A percentile compares a stretch with the other conserved stretches of the same genome.
Evolutionary conservation across 768 basidiomycete genomes (phyloP).

Genomic region (Lactifluus pinguis): DNA sequence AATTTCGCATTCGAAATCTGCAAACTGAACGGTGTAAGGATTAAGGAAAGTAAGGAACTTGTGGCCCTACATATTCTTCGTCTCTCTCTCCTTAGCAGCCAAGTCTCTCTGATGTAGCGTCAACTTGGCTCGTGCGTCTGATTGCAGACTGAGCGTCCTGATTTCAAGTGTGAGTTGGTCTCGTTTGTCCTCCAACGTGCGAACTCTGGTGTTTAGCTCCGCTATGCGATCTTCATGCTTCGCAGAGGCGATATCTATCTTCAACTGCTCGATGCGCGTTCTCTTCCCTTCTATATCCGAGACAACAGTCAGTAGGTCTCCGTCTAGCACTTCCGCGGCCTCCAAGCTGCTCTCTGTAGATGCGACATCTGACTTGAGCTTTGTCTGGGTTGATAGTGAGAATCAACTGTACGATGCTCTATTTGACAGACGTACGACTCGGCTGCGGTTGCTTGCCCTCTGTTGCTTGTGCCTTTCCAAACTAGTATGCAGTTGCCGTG

Average conservation of each 20-base stretch:
- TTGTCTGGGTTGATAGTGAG: conserved; percentile 18
- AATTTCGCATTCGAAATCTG: conserved; percentile 52
- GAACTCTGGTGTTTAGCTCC: conserved; percentile 45
- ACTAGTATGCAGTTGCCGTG: conserved; percentile 47
- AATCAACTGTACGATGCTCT: neutral
- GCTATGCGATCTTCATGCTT: conserved; percentile 57
- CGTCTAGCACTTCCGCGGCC: conserved; percentile 41
- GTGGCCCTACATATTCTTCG: conserved; percentile 55
- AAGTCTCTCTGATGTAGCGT: conserved; percentile 64
- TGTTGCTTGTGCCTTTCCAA: conserved; percentile 47
- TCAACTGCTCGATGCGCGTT: conserved; percentile 48
- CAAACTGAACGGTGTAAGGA: conserved; percentile 38
- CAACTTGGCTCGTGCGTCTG: conserved; percentile 71
- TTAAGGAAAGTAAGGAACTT: neutral
- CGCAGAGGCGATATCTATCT: conserved; percentile 45
- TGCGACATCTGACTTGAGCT: conserved; percentile 38
- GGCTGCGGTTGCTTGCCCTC: conserved; percentile 41
- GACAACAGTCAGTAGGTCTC: conserved; percentile 43
- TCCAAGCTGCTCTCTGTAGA: conserved; percentile 50
- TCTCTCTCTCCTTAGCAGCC: conserved; percentile 53
- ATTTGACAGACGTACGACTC: conserved; percentile 39
- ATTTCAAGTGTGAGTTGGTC: conserved; percentile 68
- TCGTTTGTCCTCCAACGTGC: conserved; percentile 55
- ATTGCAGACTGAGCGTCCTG: conserved; percentile 61
- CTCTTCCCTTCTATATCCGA: conserved; percentile 67